These are phyloP conservation scores for Metschnikowia continentalis DNA, from an alignment of 805 yeast genomes.

Conservation along the genomic window DNA sequence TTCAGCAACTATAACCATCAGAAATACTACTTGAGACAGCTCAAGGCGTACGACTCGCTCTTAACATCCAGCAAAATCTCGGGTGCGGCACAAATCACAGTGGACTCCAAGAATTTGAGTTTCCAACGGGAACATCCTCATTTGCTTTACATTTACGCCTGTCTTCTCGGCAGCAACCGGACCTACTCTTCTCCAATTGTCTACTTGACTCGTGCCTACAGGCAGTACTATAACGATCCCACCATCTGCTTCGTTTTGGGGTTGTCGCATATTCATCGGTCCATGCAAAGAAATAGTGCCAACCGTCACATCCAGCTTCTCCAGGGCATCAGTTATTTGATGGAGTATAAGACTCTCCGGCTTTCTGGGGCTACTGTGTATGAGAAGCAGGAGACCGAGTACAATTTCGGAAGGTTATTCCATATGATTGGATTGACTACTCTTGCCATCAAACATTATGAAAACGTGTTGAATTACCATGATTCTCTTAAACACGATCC, in stretches of 20 bases:
- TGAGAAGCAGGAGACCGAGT: slow-evolving; percentile 73
- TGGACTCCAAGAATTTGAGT: slow-evolving; percentile 40
- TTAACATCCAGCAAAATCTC: slow-evolving; percentile 48
- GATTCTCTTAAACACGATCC: slow-evolving; percentile 37
- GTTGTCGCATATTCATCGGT: slow-evolving; percentile 77
- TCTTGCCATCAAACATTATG: slow-evolving; percentile 70
- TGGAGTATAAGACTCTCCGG: slow-evolving; percentile 64
- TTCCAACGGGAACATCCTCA: slow-evolving; percentile 54
- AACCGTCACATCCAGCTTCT: slow-evolving; percentile 84
- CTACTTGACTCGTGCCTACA: slow-evolving; percentile 69
- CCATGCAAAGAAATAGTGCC: slow-evolving; percentile 84
- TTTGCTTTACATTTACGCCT: slow-evolving; percentile 72
- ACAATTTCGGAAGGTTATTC: slow-evolving; percentile 79
- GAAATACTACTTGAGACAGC: slow-evolving; percentile 82
- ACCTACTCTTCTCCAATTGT: slow-evolving; percentile 80
- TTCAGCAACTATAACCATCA: slow-evolving; percentile 81
- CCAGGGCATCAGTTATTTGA: slow-evolving; percentile 77
- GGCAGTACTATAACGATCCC: slow-evolving; percentile 68
- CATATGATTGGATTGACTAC: slow-evolving; percentile 77
- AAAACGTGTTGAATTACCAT: slow-evolving; percentile 52
- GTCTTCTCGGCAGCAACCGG: slow-evolving; percentile 73
- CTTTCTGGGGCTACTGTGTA: slow-evolving; percentile 33
- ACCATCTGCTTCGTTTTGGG: slow-evolving; percentile 73
- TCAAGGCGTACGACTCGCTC: slow-evolving; percentile 81
- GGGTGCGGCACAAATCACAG: slow-evolving; percentile 76